These are phyloP conservation scores for Gossypium schwendimanii DNA, from an alignment of 441 rosid genomes.

Conservation along the genomic window DNA sequence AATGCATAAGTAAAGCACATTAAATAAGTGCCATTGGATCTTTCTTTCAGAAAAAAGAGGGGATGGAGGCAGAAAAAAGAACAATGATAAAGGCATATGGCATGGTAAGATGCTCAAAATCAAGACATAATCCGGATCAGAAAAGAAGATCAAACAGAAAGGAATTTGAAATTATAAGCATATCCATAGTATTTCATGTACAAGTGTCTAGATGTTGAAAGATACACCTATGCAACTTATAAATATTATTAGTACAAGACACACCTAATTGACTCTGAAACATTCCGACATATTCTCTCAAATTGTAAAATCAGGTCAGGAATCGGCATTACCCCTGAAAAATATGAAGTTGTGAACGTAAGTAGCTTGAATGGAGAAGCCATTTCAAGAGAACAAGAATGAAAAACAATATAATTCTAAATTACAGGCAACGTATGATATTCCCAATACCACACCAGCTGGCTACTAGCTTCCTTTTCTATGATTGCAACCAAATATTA, in stretches of 20 bases:
- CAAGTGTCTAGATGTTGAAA: background rate
- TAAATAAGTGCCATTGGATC: background rate
- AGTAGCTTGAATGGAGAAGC: background rate
- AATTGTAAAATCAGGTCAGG: constrained; percentile 77
- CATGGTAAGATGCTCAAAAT: background rate
- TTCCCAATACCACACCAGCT: background rate
- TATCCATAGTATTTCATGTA: background rate
- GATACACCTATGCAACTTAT: background rate
- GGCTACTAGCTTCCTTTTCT: background rate
- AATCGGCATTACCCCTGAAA: constrained; percentile 79
- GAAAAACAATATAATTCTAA: background rate
- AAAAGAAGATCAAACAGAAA: background rate
- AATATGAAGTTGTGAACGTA: constrained; percentile 5
- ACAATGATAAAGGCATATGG: background rate
- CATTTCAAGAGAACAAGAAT: background rate
- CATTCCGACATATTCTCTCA: constrained; percentile 74
- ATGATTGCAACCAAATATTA: background rate
- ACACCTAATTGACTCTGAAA: constrained; percentile 86
- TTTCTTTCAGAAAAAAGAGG: background rate
- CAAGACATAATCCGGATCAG: background rate
- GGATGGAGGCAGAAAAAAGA: background rate
- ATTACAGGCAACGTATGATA: background rate
- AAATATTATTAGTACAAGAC: constrained; percentile 16
- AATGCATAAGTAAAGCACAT: background rate
- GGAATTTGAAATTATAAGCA: background rate